Evolutionary conservation across 148 eudicot genomes (phyloP), one percentile per base, ranked within the genome.

Genomic region (Rhododendron henanense): DNA sequence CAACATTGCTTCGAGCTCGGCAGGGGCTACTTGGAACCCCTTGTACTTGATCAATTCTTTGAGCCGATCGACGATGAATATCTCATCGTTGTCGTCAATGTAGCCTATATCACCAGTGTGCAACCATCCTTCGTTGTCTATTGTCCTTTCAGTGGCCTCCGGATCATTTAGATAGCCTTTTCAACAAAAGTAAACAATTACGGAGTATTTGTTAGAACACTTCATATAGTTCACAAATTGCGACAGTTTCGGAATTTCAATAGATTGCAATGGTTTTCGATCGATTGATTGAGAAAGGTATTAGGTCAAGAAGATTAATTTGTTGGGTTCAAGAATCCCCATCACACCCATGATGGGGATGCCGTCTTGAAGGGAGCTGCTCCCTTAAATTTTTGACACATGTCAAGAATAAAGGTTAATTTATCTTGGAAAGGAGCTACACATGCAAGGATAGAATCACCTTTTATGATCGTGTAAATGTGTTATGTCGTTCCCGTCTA

Each of bases 81-180:
- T 86, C 91, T 95, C 94, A 2, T 92, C 91, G 23, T 97, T 93
- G 2, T 95, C 94, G 44, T 97, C 99, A 4, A 97, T 92, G 73
- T 92, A 97, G 73, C 99, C 99, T 11, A 97, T 91, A 35, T 97
- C 98, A 1, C 99, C 99, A 0, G 99, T 94, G 86, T 94, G 98
- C 23, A 97, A 90, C 98, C 98, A 97, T 3, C 99, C 99, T 45
- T 95, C 91, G 4, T 89, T 75, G 88, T 95, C 99, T 28, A 97
- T 90, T 15, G 95, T 94, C 50, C 90, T 92, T 73, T 91, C 91
- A 4, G 99, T 97, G 5, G 98, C 92, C 84, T 83, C 94, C 5
- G 89, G 90, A 83, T 97, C 96, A n/a, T 97, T 97, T 33, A 94
- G 89, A 81, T 97, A 97, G 73, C 98, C 99, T 96, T 84, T 81